Conservation (phyloP, 2,329 filamentous ascomycete genomes). For the Hypoxylon sp. region DNA sequence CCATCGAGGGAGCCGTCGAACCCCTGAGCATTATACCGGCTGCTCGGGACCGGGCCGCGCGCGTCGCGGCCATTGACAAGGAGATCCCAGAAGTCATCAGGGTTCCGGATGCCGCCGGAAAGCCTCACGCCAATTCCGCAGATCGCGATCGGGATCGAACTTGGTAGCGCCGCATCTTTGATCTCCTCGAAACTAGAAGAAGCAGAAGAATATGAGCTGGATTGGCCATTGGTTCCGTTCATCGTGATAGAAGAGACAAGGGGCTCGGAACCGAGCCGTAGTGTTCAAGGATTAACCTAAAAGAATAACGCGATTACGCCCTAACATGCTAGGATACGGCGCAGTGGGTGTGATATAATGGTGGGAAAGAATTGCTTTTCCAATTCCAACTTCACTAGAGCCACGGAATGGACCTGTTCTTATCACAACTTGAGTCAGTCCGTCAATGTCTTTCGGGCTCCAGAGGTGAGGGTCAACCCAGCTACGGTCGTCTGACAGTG, state of each 20-base stretch:
- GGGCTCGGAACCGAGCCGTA: slow-evolving; percentile 3
- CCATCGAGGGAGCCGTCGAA: slow-evolving; percentile 36
- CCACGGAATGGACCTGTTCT: slow-evolving; percentile 26
- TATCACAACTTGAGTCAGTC: slow-evolving; percentile 25
- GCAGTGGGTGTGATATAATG: slow-evolving; percentile 4
- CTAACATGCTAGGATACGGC: slow-evolving; percentile 16
- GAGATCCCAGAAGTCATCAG: slow-evolving; percentile 51
- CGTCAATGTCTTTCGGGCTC: slow-evolving; percentile 18
- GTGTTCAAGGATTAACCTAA: slow-evolving; percentile 27
- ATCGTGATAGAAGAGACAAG: slow-evolving; percentile 15
- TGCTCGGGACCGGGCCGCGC: slow-evolving; percentile 40
- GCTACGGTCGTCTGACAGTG: slow-evolving; percentile 32
- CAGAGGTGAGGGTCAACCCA: slow-evolving; percentile 22
- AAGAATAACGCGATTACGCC: slow-evolving; percentile 4
- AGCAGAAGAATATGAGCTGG: slow-evolving; percentile 24
- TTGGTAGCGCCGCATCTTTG: slow-evolving; percentile 26
- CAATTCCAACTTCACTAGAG: slow-evolving; percentile 8
- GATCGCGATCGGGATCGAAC: slow-evolving; percentile 46
- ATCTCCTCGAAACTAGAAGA: slow-evolving; percentile 42
- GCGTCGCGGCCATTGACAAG: slow-evolving; percentile 46
- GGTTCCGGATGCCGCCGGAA: slow-evolving; percentile 46
- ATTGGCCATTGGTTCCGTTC: slow-evolving; percentile 26
- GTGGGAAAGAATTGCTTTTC: slow-evolving; percentile 14
- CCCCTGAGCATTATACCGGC: slow-evolving; percentile 47
- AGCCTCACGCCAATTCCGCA: slow-evolving; percentile 49